Percentiles rank a stretch among this genome's conserved stretches.
These are phyloP conservation scores for Paramecium pentaurelia DNA, from an alignment of 73 alveolate species.

Conservation along the genomic window DNA sequence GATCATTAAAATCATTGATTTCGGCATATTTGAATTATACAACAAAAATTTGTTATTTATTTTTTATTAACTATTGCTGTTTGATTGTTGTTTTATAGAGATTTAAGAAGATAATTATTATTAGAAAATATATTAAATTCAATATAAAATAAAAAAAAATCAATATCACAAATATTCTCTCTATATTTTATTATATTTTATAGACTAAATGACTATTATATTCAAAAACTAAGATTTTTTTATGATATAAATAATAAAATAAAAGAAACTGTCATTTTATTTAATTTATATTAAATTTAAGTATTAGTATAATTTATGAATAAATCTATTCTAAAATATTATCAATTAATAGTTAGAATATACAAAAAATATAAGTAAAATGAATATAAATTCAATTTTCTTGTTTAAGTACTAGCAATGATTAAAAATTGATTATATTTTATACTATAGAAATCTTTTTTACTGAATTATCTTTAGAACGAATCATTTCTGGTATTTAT, in stretches of 20 bases:
- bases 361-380: background rate
- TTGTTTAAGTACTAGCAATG: background rate
- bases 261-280: background rate
- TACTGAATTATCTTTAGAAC: background rate
- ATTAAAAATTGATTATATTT: background rate
- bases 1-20: background rate
- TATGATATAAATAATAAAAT: background rate
- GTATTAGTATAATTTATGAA: background rate
- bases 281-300: background rate
- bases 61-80: background rate
- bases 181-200: too few relatives aligned
- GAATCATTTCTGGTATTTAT: constrained; percentile 29
- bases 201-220: too few relatives aligned
- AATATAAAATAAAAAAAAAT: too few relatives aligned
- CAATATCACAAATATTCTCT: too few relatives aligned
- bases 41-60: background rate
- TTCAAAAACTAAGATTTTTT: too few relatives aligned
- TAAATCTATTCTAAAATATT: too few relatives aligned
- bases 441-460: background rate
- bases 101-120: too few relatives aligned
- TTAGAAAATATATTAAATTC: too few relatives aligned
- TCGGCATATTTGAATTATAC: background rate
- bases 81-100: background rate
- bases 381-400: background rate
- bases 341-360: background rate